A percentile compares a stretch with the other conserved stretches of the same genome.
Conservation (phyloP, 2,329 filamentous ascomycete genomes). For the Fusarium protoensiforme region DNA sequence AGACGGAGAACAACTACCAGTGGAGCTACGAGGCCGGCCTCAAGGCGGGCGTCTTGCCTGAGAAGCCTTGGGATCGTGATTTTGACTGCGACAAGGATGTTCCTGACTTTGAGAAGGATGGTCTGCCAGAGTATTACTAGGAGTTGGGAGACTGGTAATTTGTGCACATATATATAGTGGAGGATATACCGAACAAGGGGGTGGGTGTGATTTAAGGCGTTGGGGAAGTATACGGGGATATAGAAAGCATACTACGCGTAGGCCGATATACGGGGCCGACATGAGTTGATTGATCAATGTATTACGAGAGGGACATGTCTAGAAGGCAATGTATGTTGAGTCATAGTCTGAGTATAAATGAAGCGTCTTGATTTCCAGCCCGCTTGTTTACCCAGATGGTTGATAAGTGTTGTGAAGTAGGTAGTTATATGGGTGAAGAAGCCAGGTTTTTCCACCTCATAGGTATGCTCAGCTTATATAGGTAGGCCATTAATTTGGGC, state of each 20-base stretch:
- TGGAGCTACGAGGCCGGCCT: constrained; percentile 93
- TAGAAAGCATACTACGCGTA: constrained; percentile 11
- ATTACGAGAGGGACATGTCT: not conserved
- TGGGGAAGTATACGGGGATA: not conserved
- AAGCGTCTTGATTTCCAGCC: not conserved
- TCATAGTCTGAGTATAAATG: not conserved
- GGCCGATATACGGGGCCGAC: constrained; percentile 16
- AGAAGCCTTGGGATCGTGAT: constrained; percentile 75
- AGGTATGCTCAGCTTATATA: not conserved
- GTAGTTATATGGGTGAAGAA: not conserved
- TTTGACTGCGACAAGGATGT: constrained; percentile 74
- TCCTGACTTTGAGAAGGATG: constrained; percentile 60
- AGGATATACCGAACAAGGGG: constrained; percentile 12
- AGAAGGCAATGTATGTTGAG: not conserved
- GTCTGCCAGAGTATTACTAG: constrained; percentile 63
- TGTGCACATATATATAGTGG: not conserved
- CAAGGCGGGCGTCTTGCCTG: constrained; percentile 81
- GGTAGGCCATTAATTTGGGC: not conserved
- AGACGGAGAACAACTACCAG: constrained; percentile 85
- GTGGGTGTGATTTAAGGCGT: constrained; percentile 16
- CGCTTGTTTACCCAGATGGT: not conserved
- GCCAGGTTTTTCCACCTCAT: not conserved
- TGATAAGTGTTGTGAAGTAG: not conserved
- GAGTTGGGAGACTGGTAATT: not conserved
- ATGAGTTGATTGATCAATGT: constrained; percentile 12